These are phyloP conservation scores for Diaporthe longicolla DNA, from an alignment of 2,329 filamentous ascomycete species.

Conservation along the genomic window DNA sequence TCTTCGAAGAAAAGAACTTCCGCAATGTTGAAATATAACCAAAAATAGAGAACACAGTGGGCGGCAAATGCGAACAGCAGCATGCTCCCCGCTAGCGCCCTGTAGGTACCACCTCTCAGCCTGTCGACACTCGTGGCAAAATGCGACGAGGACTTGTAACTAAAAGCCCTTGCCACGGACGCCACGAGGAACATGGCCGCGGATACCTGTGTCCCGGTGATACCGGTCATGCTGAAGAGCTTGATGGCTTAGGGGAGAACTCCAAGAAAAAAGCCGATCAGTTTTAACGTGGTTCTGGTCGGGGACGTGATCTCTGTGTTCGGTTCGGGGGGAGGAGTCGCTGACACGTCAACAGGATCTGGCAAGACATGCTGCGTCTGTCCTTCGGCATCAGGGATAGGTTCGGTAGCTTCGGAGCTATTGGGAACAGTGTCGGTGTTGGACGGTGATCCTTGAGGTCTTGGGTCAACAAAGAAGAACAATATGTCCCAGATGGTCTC, in stretches of 20 bases:
- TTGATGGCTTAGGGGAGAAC: not conserved
- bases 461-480: not conserved
- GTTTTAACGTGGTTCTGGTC: not conserved
- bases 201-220: not conserved
- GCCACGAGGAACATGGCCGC: not conserved
- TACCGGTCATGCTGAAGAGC: conserved; percentile 4
- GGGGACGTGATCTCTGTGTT: not conserved
- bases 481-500: not conserved
- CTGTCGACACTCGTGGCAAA: not conserved
- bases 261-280: not conserved
- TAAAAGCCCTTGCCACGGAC: not conserved
- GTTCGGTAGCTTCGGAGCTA: not conserved
- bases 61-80: not conserved
- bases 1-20: not conserved
- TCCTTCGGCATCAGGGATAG: not conserved
- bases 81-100: too few species aligned
- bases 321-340: not conserved
- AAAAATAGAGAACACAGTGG: not conserved
- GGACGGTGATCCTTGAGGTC: not conserved
- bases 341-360: too few species aligned
- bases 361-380: too few species aligned
- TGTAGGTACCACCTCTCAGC: too few species aligned
- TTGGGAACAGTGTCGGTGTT: not conserved
- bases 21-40: not conserved
- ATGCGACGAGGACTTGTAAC: not conserved